phyloP scores from a whole-genome alignment of 441 rosid species.

The Viola pubescens region DNA sequence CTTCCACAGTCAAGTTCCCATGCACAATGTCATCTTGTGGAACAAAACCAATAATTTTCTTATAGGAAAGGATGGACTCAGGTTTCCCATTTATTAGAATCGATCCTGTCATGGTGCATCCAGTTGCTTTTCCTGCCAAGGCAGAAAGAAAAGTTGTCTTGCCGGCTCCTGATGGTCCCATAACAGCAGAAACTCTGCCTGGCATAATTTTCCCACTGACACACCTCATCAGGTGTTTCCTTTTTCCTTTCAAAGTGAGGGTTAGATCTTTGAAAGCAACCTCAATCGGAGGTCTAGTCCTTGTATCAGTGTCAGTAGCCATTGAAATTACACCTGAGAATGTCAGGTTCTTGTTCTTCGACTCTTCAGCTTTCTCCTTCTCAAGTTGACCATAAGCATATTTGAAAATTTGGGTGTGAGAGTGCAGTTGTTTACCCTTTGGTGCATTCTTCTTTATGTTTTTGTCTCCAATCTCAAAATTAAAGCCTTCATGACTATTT shows the following conservation, averaged over 20 bases:
- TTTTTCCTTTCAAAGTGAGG: conserved; percentile 64
- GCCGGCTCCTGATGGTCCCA: conserved; percentile 99
- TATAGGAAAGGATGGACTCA: conserved; percentile 70
- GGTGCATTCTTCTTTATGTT: conserved; percentile 38
- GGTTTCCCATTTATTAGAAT: conserved; percentile 70
- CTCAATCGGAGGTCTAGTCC: conserved; percentile 67
- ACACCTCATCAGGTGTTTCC: conserved; percentile 58
- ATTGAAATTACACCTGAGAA: conserved; percentile 69
- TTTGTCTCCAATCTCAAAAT: conserved; percentile 35
- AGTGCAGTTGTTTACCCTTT: conserved; percentile 43
- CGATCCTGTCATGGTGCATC: conserved; percentile 52
- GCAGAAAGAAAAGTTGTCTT: conserved; percentile 88
- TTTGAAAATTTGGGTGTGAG: conserved; percentile 64
- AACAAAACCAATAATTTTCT: conserved; percentile 86
- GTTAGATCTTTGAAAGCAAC: conserved; percentile 67
- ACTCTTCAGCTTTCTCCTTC: conserved; percentile 72
- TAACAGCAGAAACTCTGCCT: conserved; percentile 84
- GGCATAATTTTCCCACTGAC: conserved; percentile 78
- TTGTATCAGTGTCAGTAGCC: conserved; percentile 49
- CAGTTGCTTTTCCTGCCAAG: conserved; percentile 68
- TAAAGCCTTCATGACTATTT: conserved; percentile 28
- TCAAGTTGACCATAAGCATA: conserved; percentile 73
- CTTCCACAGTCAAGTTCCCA: conserved; percentile 94
- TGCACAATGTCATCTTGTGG: conserved; percentile 98
- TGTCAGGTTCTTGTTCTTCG: conserved; percentile 51